Evolutionary conservation across 1,284 basidiomycete genomes (phyloP), one percentile per base, ranked within the genome.

Genomic region (Tremellales sp.): DNA sequence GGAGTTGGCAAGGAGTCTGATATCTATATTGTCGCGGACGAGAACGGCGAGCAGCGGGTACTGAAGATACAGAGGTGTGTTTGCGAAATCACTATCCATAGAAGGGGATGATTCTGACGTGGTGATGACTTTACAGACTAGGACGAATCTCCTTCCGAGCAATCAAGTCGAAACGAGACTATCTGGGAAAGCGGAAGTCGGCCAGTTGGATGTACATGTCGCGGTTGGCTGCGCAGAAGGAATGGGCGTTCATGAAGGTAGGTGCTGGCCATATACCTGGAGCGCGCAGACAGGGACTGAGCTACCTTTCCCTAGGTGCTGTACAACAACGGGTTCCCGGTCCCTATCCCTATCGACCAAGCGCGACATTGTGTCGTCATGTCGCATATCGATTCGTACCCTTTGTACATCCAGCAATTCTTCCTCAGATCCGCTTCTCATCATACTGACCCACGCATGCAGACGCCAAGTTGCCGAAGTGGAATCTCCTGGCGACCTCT

Each of bases 141-240:
- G 94, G 94, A 22, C 85, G 94, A 34, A 84, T 97, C 63, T 97
- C 92, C 0, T 99, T 99, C 75, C 84, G 94, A 43, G 84, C 90
- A 0, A 93, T 99, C 75, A 99, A 98, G 74, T 81, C 86, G 60
- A 98, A 98, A 71, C 80, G 94, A 55, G 95, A 99, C 70, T 99
- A 98, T 71, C 78, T 98, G 57, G 90, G 92, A 25, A 95, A 94
- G 71, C 81, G 94, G 31, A 91, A 91, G 73, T 90, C 86, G 28
- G 93, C 93, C 0, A 94, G 89, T 25, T 99, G 94, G 94, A 97
- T 98, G 93, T 98, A 97, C 75, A 92, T 99, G 89, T 94, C 90
- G 44, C 82, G 94, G 24, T 74, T 99, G 38, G 86, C 92, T 9
- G 94, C 94, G 5, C 85, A 94, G 74, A 97, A 97, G 70, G 94